Base-by-base conservation (phyloP, 768 basidiomycete species). In the Pleurotus eryngii region DNA sequence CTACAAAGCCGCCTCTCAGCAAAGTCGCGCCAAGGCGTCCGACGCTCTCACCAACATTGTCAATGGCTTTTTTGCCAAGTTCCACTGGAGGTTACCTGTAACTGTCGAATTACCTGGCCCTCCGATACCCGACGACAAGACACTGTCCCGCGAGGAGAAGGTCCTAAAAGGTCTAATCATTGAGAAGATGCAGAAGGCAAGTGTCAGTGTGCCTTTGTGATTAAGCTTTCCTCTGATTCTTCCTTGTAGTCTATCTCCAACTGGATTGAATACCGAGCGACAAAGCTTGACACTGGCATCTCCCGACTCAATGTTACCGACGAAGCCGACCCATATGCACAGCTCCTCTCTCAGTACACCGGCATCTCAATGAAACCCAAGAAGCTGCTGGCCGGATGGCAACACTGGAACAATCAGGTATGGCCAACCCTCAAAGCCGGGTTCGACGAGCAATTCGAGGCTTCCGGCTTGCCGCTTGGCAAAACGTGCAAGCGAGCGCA, bases 41-140 rank as follows among this genome's bases (percentile, higher is more conserved):
- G 55, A 56, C 24, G 45, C 24, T 20, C n/a, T 47, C 24, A 26
- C 24, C 43, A 12, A 15, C 37, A 35, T 56, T 18, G 43, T 56
- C 12, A 56, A 56, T 37, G 24, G 47, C 22, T 56, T 46, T 40
- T 56, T 56, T 46, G 39, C 20, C n/a, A 42, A 26, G 15, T 56
- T 17, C 20, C 18, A 20, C 15, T 56, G 55, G 55, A 24, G 42
- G 27, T 46, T 56, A 18, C 45, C 55, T 47, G 24, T 56, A 46
- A 37, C 15, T 56, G 55, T 30, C 12, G 24, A 56, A 22, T 46
- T 47, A 22, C 45, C 47, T 30, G 15, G n/a, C 17, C 30, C 22
- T 27, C 15, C 20, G 6, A 17, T 30, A 35, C 20, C 47, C 18
- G 24, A n/a, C 45, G 15, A 24, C 20, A 35, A 56, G 27, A 18